Base-by-base conservation (phyloP, 768 basidiomycete genomes). In the Lactifluus echinatus region DNA sequence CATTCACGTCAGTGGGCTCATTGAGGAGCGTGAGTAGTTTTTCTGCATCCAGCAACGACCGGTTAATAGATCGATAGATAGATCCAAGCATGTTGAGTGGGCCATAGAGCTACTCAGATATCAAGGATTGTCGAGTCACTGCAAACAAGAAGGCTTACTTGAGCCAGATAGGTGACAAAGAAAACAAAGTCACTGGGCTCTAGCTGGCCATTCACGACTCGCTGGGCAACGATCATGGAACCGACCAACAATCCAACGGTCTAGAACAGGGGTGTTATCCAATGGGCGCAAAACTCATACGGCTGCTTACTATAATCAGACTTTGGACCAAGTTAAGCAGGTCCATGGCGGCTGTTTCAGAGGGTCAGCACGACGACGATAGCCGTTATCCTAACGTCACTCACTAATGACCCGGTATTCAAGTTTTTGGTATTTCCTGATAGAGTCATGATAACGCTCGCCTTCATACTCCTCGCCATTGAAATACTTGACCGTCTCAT, bases 401-500 rank as follows among this genome's bases (percentile, higher is more conserved):
- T 53, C 66, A 87, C 88, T 70, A 53, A 86, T 83, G 54, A 91
- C 89, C 66, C 76, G 81, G 68, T 81, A 84, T 64, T 92, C 89
- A 46, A 87, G 70, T 8, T 70, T 70, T 64, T 94, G 92, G 64
- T 91, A 93, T 52, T 84, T 76, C 15, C 75, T 68, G 59, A 94
- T 78, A 2, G 91, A 88, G 14, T 84, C 77, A 11, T 73, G 68
- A 65, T 91, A 93, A 29, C 92, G 77, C 42, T 76, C 75, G 17
- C 77, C 78, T 66, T 94, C 92, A 64, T 91, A 82, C 23, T 80
- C 76, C 69, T 95, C 92, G 15, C 89, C 87, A n/a, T 82, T 83
- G 67, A 93, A 93, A 68, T 90, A 90, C 69, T 90, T 93, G 64
- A 92, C 85, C 4, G 89, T 91, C 69, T 88, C 87, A 59, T 88